These are phyloP conservation scores for Haplosporangium gracile DNA, from an alignment of 192 early-diverging fungal species.

Conservation along the genomic window DNA sequence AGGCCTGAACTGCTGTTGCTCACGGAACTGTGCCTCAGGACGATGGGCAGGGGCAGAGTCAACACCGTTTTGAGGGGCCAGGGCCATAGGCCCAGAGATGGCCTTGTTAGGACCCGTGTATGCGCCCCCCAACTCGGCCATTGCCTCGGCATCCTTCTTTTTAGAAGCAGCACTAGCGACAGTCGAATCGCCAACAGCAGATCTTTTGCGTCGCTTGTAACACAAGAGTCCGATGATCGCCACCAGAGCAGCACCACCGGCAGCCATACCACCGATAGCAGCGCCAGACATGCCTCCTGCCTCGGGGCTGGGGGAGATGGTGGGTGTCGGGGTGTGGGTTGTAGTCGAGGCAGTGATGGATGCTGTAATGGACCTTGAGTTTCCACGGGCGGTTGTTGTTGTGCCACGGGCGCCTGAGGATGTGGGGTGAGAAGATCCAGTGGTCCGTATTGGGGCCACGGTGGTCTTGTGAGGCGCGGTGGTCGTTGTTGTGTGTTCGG, in stretches of 20 bases:
- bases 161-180: neutral
- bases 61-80: slow-evolving; percentile 34
- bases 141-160: neutral
- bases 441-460: neutral
- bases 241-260: slow-evolving; percentile 14
- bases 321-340: neutral
- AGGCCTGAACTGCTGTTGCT: slow-evolving; percentile 50
- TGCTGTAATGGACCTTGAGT: neutral
- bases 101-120: neutral
- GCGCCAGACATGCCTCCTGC: slow-evolving; percentile 32
- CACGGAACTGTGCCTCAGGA: slow-evolving; percentile 46
- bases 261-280: slow-evolving; percentile 38
- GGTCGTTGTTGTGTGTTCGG: slow-evolving; percentile 21
- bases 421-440: neutral
- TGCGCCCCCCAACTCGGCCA: neutral
- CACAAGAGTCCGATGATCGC: slow-evolving; percentile 34
- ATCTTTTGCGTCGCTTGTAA: slow-evolving; percentile 40
- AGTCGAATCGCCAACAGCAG: slow-evolving; percentile 18
- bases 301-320: neutral
- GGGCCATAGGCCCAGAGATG: slow-evolving; percentile 47
- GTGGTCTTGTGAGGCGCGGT: slow-evolving; percentile 17
- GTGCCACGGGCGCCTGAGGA: neutral
- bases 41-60: slow-evolving; percentile 23
- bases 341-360: neutral
- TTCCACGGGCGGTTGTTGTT: neutral